Evolutionary conservation across 2,329 filamentous ascomycete genomes (phyloP), one percentile per base, ranked within the genome.

Genomic region (Incumbomyces delicatus): DNA sequence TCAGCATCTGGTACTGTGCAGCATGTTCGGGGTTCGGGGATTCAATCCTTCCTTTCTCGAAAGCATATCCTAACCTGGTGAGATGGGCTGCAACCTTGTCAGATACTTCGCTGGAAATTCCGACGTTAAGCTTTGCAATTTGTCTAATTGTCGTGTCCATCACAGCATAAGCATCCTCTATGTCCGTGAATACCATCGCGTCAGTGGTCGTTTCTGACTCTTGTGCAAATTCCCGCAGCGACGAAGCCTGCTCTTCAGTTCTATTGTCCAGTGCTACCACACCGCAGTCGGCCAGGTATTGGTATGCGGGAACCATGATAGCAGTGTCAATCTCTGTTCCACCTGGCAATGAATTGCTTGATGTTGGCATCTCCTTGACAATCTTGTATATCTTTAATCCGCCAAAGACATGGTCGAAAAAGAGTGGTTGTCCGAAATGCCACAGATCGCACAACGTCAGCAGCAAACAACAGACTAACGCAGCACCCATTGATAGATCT

Each of bases 401-500:
- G 6, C 36, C 36, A 38, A 38, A 38, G 36, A 38, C 36, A 38
- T 38, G 36, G 12, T 14, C 20, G 36, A 38, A 38, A 13, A 14
- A 38, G 2, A 38, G 36, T 10, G 36, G 17, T 13, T 18, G 36
- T 18, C 36, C 36, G 17, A 38, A 38, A 38, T 38, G 36, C 36
- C 36, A 38, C 14, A 38, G 12, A 20, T 38, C 36, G 12, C 20
- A 38, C 13, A 38, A 20, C 5, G 36, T 38, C n/a, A 38, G 17
- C 12, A 38, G 14, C 42, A 16, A 43, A 41, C 16, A 50, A 16
- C 30, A 50, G 18, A 39, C 46, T 36, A 22, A 44, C 6, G 60
- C 63, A 8, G 60, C 58, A 6, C 20, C 36, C 12, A 18, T 38
- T 13, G 36, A 38, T 16, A 38, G 16, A 6, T 16, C 10, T 12